Base-by-base conservation (phyloP, 176 grass and related monocot species). In the Chloris gayana region DNA sequence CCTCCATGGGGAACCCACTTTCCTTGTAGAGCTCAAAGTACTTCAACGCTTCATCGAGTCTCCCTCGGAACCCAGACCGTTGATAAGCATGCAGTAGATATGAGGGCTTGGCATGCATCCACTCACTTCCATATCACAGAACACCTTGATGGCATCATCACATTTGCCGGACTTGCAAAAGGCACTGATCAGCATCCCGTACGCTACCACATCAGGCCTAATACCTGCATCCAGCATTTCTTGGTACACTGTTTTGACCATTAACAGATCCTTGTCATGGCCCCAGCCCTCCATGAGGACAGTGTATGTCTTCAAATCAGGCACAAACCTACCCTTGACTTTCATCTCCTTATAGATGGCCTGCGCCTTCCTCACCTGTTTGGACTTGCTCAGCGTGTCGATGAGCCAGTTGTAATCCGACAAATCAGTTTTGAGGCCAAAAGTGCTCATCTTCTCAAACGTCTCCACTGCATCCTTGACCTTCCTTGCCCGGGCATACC, bases 31-130 rank as follows among this genome's bases (percentile, higher is more conserved):
- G 84, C 74, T 92, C 82, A 61, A 90, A 92, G 50, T 83, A 92
- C 67, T 88, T 92, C 50, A 95, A 81, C 64, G 93, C 93, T 73
- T 95, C 87, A 77, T 79, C 76, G 51, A 91, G 38, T 54, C 92
- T 78, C 81, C 85, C 56, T 79, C 80, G 0, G 80, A 94, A 37
- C 89, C 89, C 12, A 94, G 77, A n/a, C 89, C 86, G 51, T 87
- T 94, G 57, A 94, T 89, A 72, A 94, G 86, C 79, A 90, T 91
- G 73, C 92, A 89, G 41, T 91, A 94, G 12, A 94, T 61, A 62
- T 89, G 92, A 78, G 92, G 88, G 91, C 58, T 94, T 41, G 92
- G 89, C 77, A 89, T 87, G 46, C 80, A 89, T 78, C 85, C 87
- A 37, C 24, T 78, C 35, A 57, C 65, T 84, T 84, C 76, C 92